A percentile compares a stretch with the other conserved stretches of the same genome.
Conservation (phyloP, 495 filamentous ascomycete species). For the Penicillium canescens region DNA sequence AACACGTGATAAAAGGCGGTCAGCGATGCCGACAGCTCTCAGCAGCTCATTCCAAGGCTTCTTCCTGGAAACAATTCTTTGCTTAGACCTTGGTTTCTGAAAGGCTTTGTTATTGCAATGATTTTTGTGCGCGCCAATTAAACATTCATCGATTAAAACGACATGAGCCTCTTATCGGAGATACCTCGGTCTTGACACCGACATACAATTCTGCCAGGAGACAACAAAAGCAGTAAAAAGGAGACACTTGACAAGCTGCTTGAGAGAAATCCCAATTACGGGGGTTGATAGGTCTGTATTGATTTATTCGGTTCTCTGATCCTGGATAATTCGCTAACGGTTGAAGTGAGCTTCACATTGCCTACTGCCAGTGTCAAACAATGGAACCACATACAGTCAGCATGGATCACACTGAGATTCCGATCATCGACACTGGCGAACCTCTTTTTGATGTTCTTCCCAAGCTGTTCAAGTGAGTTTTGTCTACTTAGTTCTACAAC, state of each 20-base stretch:
- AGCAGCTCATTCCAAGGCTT: neutral
- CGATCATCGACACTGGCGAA: slow-evolving; percentile 64
- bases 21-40: slow-evolving; percentile 8
- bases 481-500: neutral
- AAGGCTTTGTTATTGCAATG: neutral
- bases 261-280: neutral
- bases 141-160: neutral
- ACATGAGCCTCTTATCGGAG: neutral
- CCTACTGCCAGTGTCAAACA: neutral
- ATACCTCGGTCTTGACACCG: slow-evolving; percentile 9
- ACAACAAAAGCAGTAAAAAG: neutral
- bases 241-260: neutral
- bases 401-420: slow-evolving; percentile 44
- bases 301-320: neutral
- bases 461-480: slow-evolving; percentile 63
- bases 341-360: neutral
- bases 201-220: neutral
- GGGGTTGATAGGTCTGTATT: neutral
- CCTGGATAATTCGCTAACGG: neutral
- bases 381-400: slow-evolving; percentile 7
- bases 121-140: neutral
- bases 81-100: neutral
- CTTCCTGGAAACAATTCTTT: neutral
- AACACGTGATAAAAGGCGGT: slow-evolving; percentile 30
- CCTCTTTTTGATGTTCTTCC: slow-evolving; percentile 64